Evolutionary conservation across 1,284 basidiomycete genomes (phyloP).

Genomic region (Prillingera fragicola): DNA sequence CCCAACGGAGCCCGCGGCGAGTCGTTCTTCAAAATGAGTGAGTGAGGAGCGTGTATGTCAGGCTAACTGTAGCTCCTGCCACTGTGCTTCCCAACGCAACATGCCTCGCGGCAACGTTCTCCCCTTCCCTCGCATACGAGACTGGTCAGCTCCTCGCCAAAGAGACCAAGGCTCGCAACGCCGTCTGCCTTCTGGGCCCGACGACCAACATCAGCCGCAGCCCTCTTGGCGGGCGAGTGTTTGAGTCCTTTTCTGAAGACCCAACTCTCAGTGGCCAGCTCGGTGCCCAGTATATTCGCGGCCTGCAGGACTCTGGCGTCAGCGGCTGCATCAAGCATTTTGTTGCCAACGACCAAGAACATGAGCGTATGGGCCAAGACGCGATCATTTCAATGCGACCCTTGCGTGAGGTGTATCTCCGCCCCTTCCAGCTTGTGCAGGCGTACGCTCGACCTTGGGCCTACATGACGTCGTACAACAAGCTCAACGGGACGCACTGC

Average conservation of each 20-base stretch:
- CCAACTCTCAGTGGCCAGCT: slow-evolving; percentile 64
- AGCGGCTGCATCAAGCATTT: slow-evolving; percentile 50
- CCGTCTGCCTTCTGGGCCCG: slow-evolving; percentile 62
- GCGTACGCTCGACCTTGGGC: slow-evolving; percentile 53
- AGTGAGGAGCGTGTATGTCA: too few species aligned
- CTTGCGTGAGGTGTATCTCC: slow-evolving; percentile 69
- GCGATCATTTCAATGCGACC: slow-evolving; percentile 51
- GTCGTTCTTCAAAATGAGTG: slow-evolving; percentile 34
- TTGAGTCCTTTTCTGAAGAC: slow-evolving; percentile 67
- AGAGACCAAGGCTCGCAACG: slow-evolving; percentile 64
- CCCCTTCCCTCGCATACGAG: slow-evolving; percentile 59
- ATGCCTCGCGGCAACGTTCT: slow-evolving; percentile 27
- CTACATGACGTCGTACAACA: slow-evolving; percentile 49
- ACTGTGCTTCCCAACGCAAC: slow-evolving; percentile 67
- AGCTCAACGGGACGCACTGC: slow-evolving; percentile 59
- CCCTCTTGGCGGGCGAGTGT: slow-evolving; percentile 61
- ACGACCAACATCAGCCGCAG: slow-evolving; percentile 73
- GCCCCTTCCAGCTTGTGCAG: slow-evolving; percentile 71
- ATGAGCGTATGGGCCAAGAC: slow-evolving; percentile 35
- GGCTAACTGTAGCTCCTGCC: slow-evolving; percentile 44
- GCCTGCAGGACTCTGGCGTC: slow-evolving; percentile 64
- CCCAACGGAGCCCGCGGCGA: slow-evolving; percentile 35
- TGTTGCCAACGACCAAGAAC: slow-evolving; percentile 41
- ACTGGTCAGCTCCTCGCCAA: slow-evolving; percentile 58
- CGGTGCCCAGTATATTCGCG: slow-evolving; percentile 65